These are phyloP conservation scores for Monascus ruber DNA, from an alignment of 2,329 filamentous ascomycete genomes.

Conservation along the genomic window DNA sequence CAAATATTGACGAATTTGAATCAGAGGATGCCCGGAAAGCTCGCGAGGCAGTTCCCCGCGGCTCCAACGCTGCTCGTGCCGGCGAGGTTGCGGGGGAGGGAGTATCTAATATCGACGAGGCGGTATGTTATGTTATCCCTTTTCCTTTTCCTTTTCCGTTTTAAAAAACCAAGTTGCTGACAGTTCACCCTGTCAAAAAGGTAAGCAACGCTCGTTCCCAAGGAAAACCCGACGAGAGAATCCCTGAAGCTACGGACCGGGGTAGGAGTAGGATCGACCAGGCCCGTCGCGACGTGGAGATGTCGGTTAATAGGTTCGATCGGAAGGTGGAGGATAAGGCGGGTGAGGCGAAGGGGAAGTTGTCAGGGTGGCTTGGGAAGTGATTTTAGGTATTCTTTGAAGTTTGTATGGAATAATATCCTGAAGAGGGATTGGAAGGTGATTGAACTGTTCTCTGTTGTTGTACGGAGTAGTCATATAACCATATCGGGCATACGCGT, in stretches of 20 bases:
- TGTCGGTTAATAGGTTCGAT: conserved; percentile 64
- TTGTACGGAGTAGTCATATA: not conserved
- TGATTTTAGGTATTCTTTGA: not conserved
- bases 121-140: conserved; percentile 42
- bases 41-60: conserved; percentile 53
- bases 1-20: no score
- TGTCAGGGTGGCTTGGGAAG: conserved; percentile 73
- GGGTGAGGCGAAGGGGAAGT: conserved; percentile 68
- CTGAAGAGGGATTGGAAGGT: no score
- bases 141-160: no score
- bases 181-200: conserved; percentile 21
- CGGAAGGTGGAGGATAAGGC: conserved; percentile 68
- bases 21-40: conserved; percentile 66
- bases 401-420: not conserved
- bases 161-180: no score
- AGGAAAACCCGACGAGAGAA: conserved; percentile 46
- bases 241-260: conserved; percentile 51
- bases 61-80: conserved; percentile 53
- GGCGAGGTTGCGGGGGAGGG: conserved; percentile 45
- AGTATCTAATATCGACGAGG: conserved; percentile 56
- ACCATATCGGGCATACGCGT: not conserved
- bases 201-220: conserved; percentile 50
- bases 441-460: not conserved
- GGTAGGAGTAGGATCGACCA: conserved; percentile 46
- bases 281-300: conserved; percentile 51